A percentile compares a stretch with the other conserved stretches of the same genome.
phyloP scores from a whole-genome alignment of 768 basidiomycete genomes.

The Macrolepiota albuminosa region DNA sequence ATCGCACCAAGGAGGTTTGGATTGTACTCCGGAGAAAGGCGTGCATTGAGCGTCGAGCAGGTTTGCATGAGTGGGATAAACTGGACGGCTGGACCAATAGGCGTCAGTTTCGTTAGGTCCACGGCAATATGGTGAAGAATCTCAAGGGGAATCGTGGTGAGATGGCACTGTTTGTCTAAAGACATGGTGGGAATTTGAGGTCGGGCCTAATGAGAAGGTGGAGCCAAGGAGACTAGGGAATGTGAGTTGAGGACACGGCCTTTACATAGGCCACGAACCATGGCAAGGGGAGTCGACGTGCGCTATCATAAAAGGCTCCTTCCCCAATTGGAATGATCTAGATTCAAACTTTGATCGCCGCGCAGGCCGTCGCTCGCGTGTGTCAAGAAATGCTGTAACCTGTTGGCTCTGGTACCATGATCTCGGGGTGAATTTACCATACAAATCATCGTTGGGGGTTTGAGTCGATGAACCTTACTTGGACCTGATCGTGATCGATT shows the following conservation, averaged over 20 bases:
- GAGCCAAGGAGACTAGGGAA: neutral
- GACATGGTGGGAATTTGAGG: neutral
- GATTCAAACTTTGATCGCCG: constrained; percentile 5
- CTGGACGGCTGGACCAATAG: constrained; percentile 39
- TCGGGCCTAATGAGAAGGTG: neutral
- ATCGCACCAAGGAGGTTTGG: constrained; percentile 46
- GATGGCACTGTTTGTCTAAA: neutral
- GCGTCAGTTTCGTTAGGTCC: constrained; percentile 7
- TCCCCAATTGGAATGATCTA: neutral
- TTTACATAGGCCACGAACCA: neutral
- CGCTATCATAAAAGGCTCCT: neutral
- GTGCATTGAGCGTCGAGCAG: constrained; percentile 32
- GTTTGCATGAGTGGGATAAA: constrained; percentile 46
- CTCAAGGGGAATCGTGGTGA: neutral
- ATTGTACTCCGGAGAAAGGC: constrained; percentile 25
- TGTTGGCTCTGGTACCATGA: neutral
- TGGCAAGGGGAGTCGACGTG: neutral
- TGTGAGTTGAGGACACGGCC: neutral
- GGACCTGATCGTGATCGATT: neutral
- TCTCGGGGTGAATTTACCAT: neutral
- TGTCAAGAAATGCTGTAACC: no score
- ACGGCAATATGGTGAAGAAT: neutral
- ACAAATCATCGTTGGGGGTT: neutral
- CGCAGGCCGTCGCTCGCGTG: neutral
- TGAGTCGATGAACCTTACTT: neutral